Evolutionary conservation across 73 alveolate genomes (phyloP), one percentile per base, ranked within the genome.

Genomic region (Paramecium tetraurelia): DNA sequence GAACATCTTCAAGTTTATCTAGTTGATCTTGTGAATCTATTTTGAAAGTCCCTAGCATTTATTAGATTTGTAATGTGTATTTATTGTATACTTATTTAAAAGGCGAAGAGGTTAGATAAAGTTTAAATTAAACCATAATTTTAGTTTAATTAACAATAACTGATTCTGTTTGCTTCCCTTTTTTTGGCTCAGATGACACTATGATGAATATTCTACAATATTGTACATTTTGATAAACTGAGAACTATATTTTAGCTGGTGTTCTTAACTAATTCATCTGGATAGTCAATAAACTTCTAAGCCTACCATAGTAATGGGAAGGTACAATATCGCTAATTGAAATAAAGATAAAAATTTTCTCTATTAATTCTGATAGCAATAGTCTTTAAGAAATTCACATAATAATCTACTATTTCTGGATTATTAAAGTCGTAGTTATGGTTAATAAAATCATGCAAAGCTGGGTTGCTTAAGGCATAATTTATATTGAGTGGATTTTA

Each of bases 361-460:
- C 92, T 86, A 86, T 93, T 94, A n/a, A 95, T 44, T 21, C 93
- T 80, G 22, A 93, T 84, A 29, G 96, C 85, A 7, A 93, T 58
- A 11, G 94, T 83, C 85, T 95, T 95, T 22, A 95, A 85, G 76
- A 95, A 80, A 12, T 94, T 70, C 3, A 92, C 92, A 85, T 88
- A 95, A 68, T 94, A 90, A 59, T 95, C 98, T 27, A 86, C 93
- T n/a, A 93, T 85, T 50, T 95, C 98, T 21, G 94, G 95, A 83
- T 93, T 96, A 36, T 84, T 77, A 22, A 92, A 93, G 86, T 95
- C 96, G 57, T 85, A 92, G 33, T 50, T 35, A 83, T 85, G 92
- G 12, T 86, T 53, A 36, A 95, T 93, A n/a, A 95, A 69, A 35
- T 92, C 92, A 24, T 85, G 72, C 68, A 92, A 85, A 75, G 93